A percentile compares a stretch with the other conserved stretches of the same genome.
These are phyloP conservation scores for Circinella minor DNA, from an alignment of 371 early-diverging fungal species.

Conservation along the genomic window DNA sequence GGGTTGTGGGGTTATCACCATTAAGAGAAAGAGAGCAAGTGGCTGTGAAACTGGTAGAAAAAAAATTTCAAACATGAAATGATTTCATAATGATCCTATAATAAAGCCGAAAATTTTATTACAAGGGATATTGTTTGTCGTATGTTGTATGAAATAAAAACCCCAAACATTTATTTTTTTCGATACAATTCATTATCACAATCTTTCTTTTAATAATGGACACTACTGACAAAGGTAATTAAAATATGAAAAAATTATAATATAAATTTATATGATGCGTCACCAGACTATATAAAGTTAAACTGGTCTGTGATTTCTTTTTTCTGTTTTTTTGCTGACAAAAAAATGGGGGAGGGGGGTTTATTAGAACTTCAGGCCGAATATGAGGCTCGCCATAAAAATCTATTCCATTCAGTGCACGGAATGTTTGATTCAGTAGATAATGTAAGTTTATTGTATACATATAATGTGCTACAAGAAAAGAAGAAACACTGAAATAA, in stretches of 20 bases:
- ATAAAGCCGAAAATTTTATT: too few relatives aligned
- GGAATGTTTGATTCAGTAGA: slow-evolving; percentile 6
- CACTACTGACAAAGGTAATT: slow-evolving; percentile 16
- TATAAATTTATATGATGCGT: not conserved
- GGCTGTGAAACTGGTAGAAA: not conserved
- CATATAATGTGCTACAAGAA: not conserved
- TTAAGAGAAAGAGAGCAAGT: not conserved
- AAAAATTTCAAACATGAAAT: too few relatives aligned
- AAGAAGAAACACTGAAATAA: too few relatives aligned
- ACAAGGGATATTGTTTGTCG: too few relatives aligned
- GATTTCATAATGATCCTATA: too few relatives aligned
- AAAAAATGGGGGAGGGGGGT: too few relatives aligned
- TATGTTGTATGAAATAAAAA: not conserved
- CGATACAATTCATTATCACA: not conserved
- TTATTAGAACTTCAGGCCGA: slow-evolving; percentile 12
- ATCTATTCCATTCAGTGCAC: slow-evolving; percentile 11
- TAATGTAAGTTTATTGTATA: slow-evolving; percentile 3
- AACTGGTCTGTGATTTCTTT: not conserved
- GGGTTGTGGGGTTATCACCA: too few relatives aligned
- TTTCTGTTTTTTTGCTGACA: too few relatives aligned
- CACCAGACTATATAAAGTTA: not conserved
- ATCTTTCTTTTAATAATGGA: slow-evolving; percentile 3
- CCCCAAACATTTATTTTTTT: not conserved
- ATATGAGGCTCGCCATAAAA: slow-evolving; percentile 10
- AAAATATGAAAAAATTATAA: too few relatives aligned